These are phyloP conservation scores for Thraustochytrium sp. DNA, from an alignment of 352 stramenopile genomes.

Conservation along the genomic window DNA sequence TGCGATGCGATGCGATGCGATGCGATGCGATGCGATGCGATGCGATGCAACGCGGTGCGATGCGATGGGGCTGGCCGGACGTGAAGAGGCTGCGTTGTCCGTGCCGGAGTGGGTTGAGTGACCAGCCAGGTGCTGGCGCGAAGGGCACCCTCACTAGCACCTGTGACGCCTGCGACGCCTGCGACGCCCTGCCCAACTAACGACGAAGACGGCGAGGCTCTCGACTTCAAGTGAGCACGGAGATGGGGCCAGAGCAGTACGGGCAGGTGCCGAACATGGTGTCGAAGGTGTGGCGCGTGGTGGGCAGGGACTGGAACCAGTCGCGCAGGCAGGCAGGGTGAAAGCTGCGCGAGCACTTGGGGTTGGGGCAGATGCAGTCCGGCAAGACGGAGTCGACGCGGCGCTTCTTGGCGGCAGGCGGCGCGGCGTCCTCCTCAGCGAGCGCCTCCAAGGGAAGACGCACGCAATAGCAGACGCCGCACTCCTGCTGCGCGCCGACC, in stretches of 20 bases:
- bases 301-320: conserved; percentile 76
- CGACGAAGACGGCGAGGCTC: too few relatives aligned
- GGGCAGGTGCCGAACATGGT: conserved; percentile 79
- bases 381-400: conserved; percentile 56
- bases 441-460: neutral
- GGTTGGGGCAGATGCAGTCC: conserved; percentile 73
- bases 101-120: too few relatives aligned
- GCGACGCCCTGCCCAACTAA: too few relatives aligned
- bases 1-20: too few relatives aligned
- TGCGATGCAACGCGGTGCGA: too few relatives aligned
- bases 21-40: too few relatives aligned
- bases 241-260: conserved; percentile 77
- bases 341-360: conserved; percentile 71
- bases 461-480: conserved; percentile 13
- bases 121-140: too few relatives aligned
- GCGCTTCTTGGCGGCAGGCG: neutral
- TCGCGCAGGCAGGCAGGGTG: conserved; percentile 76
- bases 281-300: conserved; percentile 75
- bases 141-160: too few relatives aligned
- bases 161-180: too few relatives aligned
- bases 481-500: neutral
- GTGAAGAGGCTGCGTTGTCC: too few relatives aligned
- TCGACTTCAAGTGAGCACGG: conserved; percentile 55
- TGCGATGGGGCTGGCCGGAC: too few relatives aligned
- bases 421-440: neutral